Conservation (phyloP, 75 land plant genomes). For the Picea sitchensis region DNA sequence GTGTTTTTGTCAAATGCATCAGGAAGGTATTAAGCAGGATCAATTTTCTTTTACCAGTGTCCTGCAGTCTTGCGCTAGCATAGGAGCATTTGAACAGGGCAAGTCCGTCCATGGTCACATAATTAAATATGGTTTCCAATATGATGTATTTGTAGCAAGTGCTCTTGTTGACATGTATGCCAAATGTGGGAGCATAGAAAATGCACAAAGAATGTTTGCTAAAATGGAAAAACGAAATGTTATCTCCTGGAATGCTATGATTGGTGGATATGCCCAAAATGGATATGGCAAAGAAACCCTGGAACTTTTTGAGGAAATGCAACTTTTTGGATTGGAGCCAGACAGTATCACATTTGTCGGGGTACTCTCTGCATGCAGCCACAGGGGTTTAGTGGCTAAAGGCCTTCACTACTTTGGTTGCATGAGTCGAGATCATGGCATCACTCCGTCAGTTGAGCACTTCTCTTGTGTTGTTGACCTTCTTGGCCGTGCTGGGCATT, state of each 20-base stretch:
- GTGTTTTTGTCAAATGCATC: constrained; percentile 28
- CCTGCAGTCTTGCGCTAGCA: constrained; percentile 36
- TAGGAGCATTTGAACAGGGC: constrained; percentile 31
- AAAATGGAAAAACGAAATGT: constrained; percentile 29
- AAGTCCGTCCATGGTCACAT: constrained; percentile 27
- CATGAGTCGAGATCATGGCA: constrained; percentile 34
- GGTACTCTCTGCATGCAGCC: constrained; percentile 49
- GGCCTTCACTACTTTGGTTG: constrained; percentile 28
- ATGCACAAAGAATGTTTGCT: constrained; percentile 34
- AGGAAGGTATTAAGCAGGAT: constrained; percentile 19
- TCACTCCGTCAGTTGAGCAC: constrained; percentile 35
- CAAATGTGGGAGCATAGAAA: constrained; percentile 45
- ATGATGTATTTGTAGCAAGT: constrained; percentile 32
- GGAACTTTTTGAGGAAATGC: constrained; percentile 30
- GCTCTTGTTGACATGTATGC: constrained; percentile 51
- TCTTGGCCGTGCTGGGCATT: constrained; percentile 41
- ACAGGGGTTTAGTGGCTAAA: constrained; percentile 42
- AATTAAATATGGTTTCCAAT: constrained; percentile 14
- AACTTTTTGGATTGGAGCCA: constrained; percentile 25
- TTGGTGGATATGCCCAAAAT: constrained; percentile 45
- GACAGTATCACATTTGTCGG: constrained; percentile 43
- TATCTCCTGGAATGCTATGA: constrained; percentile 55
- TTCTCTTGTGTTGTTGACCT: constrained; percentile 52
- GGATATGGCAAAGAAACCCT: constrained; percentile 31
- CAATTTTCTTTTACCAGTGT: constrained; percentile 27